Evolutionary conservation across 495 filamentous ascomycete species (phyloP), one percentile per base, ranked within the genome.

Genomic region (Apiosordaria backusii): DNA sequence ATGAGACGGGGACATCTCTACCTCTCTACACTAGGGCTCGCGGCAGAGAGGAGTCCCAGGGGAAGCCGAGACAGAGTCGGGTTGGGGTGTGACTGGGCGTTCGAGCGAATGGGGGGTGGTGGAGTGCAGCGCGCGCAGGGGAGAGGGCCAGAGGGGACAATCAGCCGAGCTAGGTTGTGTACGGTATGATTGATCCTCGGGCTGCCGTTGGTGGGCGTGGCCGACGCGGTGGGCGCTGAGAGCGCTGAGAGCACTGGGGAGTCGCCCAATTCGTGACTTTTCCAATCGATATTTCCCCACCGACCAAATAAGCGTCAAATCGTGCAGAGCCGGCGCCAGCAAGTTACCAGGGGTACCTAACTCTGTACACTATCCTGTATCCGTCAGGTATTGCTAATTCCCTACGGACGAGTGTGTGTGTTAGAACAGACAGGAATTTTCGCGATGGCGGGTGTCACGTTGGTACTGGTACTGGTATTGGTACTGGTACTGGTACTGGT

Each of bases 1-100:
- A 67, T 65, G 67, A 69, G 64, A 65, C 64, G 71, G 69, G 74
- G 74, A 74, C 72, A 76, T 76, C 59, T 67, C 61, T 63, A 22
- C 19, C n/a, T 59, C 29, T 57, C 24, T 22, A 29, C 26, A 53
- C 65, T 24, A 55, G 19, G 57, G 57, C 55, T 52, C 65, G 66
- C 65, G 61, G 65, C 50, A 57, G 63, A 65, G 27, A 55, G 62
- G 29, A 63, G 53, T 67, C 16, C 68, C 66, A 67, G 70, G 72
- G 67, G 65, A 68, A 70, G 65, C 70, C 68, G 72, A 72, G 70
- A 72, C 72, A 72, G 69, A 66, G 60, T 53, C 65, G 70, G 72
- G 35, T 68, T 74, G 61, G 68, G 65, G 69, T 67, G 65, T 58
- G 57, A 65, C 54, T 65, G 68, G 63, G 60, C 40, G 61, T 35